Conservation (phyloP, 768 basidiomycete species). For the Suillus occidentalis region DNA sequence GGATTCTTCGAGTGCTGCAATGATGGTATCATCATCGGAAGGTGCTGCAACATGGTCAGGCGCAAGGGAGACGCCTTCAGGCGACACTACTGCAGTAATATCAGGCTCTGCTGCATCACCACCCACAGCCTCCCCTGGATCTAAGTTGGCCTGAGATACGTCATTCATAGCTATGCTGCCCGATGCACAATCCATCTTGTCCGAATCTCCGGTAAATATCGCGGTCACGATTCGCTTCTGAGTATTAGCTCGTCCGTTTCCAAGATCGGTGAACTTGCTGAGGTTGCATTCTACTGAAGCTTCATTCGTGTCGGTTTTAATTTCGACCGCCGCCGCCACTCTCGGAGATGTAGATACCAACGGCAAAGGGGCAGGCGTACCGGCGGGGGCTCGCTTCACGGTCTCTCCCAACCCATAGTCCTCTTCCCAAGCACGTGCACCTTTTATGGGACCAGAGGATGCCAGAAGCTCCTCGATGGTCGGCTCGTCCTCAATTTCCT, state of each 20-base stretch:
- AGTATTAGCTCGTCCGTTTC: constrained; percentile 4
- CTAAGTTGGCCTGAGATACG: neutral
- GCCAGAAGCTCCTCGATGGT: constrained; percentile 31
- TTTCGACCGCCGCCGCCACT: neutral
- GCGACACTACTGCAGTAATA: neutral
- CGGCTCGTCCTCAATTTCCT: constrained; percentile 21
- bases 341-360: neutral
- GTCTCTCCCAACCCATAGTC: constrained; percentile 31
- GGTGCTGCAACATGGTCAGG: neutral
- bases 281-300: neutral
- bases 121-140: neutral
- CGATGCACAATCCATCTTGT: neutral
- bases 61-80: neutral
- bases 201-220: constrained; percentile 25
- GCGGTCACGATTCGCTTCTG: constrained; percentile 29
- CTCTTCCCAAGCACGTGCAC: constrained; percentile 33
- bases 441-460: constrained; percentile 23
- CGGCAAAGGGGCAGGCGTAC: neutral
- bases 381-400: constrained; percentile 26
- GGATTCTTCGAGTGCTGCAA: constrained; percentile 26
- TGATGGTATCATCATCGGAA: constrained; percentile 5
- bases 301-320: neutral
- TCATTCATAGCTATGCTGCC: neutral
- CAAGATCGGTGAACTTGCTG: neutral
- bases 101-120: neutral